phyloP scores from a whole-genome alignment of 768 basidiomycete species.

The Leccinum pellstonianum region DNA sequence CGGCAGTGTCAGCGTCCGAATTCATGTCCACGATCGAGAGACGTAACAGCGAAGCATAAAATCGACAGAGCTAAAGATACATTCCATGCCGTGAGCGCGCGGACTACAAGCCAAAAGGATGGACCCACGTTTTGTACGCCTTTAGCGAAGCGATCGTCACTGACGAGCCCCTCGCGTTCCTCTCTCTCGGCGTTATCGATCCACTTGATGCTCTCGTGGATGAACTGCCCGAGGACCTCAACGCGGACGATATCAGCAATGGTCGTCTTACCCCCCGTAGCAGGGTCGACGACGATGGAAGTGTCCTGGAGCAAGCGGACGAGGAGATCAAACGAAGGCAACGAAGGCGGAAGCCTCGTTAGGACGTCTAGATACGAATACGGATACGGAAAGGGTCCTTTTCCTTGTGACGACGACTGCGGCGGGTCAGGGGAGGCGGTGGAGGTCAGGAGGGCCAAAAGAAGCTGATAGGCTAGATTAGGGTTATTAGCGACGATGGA shows the following conservation, averaged over 20 bases:
- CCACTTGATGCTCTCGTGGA: constrained; percentile 68
- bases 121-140: constrained; percentile 64
- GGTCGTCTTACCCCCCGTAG: constrained; percentile 50
- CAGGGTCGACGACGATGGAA: constrained; percentile 42
- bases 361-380: constrained; percentile 62
- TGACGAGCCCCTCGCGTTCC: constrained; percentile 63
- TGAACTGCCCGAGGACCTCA: constrained; percentile 68
- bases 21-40: constrained; percentile 59
- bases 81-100: background rate
- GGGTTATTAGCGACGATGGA: constrained; percentile 68
- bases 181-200: constrained; percentile 69
- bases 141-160: constrained; percentile 71
- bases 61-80: constrained; percentile 62
- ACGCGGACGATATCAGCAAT: constrained; percentile 62
- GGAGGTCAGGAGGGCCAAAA: constrained; percentile 55
- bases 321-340: constrained; percentile 72
- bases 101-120: background rate
- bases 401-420: constrained; percentile 11
- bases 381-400: constrained; percentile 28
- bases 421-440: constrained; percentile 19
- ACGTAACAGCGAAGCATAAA: constrained; percentile 71
- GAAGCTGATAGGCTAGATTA: constrained; percentile 64
- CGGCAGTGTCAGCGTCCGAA: constrained; percentile 67
- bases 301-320: constrained; percentile 66
- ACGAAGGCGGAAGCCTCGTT: constrained; percentile 63